A percentile compares a stretch with the other conserved stretches of the same genome.
phyloP scores from a whole-genome alignment of 2,329 filamentous ascomycete genomes.

The Arachnomyces sp. region DNA sequence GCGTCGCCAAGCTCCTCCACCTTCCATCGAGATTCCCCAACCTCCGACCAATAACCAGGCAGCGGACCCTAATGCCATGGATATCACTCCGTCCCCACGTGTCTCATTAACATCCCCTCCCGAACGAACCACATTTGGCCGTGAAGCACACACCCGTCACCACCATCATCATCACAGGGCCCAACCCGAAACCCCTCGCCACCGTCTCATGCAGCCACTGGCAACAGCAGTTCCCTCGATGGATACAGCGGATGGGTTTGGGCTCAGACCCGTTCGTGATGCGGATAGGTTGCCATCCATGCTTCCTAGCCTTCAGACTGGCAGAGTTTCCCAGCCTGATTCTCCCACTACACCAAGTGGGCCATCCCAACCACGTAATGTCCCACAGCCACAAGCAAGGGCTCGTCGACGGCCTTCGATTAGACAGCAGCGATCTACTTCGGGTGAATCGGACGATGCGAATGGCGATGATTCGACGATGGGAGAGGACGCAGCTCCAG shows the following conservation, averaged over 20 bases:
- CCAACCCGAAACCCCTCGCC: conserved; percentile 39
- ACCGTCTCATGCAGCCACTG: conserved; percentile 57
- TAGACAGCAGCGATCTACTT: conserved; percentile 76
- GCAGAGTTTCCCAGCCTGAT: conserved; percentile 77
- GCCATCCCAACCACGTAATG: conserved; percentile 50
- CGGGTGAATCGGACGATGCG: conserved; percentile 79
- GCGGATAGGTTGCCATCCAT: conserved; percentile 77
- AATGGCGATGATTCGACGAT: conserved; percentile 74
- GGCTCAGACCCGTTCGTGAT: conserved; percentile 68
- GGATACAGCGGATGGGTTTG: conserved; percentile 63
- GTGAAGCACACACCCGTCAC: conserved; percentile 27
- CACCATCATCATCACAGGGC: conserved; percentile 39
- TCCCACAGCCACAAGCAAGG: conserved; percentile 47
- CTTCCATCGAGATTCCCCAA: conserved; percentile 69
- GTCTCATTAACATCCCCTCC: conserved; percentile 63
- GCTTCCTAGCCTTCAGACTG: conserved; percentile 59
- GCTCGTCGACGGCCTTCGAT: conserved; percentile 71
- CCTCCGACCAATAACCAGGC: conserved; percentile 42
- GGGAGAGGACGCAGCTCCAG: conserved; percentile 51
- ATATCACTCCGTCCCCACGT: conserved; percentile 54
- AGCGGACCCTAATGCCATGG: conserved; percentile 45
- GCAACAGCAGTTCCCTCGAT: conserved; percentile 59
- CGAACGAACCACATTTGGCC: conserved; percentile 58
- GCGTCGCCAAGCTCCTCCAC: conserved; percentile 73
- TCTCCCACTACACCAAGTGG: conserved; percentile 80